Evolutionary conservation across 179 eudicot genomes (phyloP), one percentile per base, ranked within the genome.

Genomic region (Carnegiea gigantea): DNA sequence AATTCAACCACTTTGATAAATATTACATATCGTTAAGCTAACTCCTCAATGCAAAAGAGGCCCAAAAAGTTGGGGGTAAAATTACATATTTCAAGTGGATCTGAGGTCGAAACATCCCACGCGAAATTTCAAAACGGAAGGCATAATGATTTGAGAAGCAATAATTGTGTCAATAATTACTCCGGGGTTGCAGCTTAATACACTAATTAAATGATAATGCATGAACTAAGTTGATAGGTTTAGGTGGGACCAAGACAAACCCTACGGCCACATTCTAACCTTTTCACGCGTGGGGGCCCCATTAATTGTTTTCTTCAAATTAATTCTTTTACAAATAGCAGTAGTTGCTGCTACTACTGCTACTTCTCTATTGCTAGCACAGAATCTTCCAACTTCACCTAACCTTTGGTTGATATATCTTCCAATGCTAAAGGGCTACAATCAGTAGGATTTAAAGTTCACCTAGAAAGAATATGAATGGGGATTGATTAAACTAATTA

Each of bases 111-210:
- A 62, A 8, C 18, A 24, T 62, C 68, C 68, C 68, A 62, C 68
- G 23, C 2, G 12, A 62, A 67, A 20, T 67, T 67, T 67, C 13
- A 28, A 67, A 67, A 67, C 28, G 72, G 72, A 30, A 67, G 72
- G 72, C 72, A 67, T 12, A 67, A 67, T 67, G 72, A 67, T 67
- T 67, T 28, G 18, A 67, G 40, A 67, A 67, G 26, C 72, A 67
- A 67, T 28, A 67, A 67, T 67, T 26, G 18, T 67, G 0, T 67
- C 72, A 67, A 67, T 67, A 67, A 67, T 67, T 67, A 67, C 40
- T 28, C 72, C 38, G 72, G 72, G 72, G 28, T 67, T 67, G 72
- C 72, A 28, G 72, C 72, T 67, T 67, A 67, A 67, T 67, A 67
- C 38, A 67, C 8, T 67, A 67, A 67, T 67, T 26, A 67, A 28